Evolutionary conservation across 257 asterid genomes (phyloP).

Genomic region (Handroanthus guayacan): DNA sequence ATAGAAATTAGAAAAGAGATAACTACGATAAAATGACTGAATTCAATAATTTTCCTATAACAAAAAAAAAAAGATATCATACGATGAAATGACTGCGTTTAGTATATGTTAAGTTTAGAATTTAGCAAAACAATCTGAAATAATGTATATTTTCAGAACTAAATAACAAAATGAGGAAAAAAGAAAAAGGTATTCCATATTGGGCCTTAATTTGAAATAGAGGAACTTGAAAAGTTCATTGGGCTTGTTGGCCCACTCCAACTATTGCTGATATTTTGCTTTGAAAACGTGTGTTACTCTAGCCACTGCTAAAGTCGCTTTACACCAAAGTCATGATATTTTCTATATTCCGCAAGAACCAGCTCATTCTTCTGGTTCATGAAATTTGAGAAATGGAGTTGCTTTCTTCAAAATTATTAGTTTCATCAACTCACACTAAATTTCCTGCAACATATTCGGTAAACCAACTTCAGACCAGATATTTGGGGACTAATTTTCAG

Average conservation of each 20-base stretch:
- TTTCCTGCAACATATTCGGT: slow-evolving; percentile 40
- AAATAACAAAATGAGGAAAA: neutral
- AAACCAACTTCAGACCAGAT: slow-evolving; percentile 37
- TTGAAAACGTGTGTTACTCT: neutral
- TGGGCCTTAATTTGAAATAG: neutral
- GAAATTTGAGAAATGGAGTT: slow-evolving; percentile 57
- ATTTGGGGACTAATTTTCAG: slow-evolving; percentile 26
- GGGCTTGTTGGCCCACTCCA: slow-evolving; percentile 16
- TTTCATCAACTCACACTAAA: slow-evolving; percentile 44
- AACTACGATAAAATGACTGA: too few species aligned
- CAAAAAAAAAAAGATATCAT: neutral
- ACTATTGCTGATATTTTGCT: neutral
- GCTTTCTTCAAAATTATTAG: slow-evolving; percentile 44
- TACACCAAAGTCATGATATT: slow-evolving; percentile 26
- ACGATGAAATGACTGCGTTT: neutral
- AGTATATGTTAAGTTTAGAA: neutral
- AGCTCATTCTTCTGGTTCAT: neutral
- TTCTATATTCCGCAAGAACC: slow-evolving; percentile 19
- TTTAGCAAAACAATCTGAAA: neutral
- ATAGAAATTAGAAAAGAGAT: too few species aligned
- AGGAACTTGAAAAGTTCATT: neutral
- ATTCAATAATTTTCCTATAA: neutral
- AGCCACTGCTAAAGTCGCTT: slow-evolving; percentile 17
- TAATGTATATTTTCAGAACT: neutral
- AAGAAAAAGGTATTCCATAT: neutral